Conservation (phyloP, 176 grass and related monocot species). For the Lolium perenne region DNA sequence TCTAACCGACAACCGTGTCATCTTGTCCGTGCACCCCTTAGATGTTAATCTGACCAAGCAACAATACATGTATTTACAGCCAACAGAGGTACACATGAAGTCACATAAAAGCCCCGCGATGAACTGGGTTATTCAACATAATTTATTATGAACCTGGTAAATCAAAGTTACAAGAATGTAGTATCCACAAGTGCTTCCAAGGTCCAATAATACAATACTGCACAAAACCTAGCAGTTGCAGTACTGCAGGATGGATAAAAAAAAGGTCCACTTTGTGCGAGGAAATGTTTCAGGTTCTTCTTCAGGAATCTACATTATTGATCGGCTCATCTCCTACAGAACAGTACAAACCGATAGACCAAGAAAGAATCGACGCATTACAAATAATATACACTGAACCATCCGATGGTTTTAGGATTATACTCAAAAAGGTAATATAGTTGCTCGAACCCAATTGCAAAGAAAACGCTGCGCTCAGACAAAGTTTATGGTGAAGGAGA, state of each 20-base stretch:
- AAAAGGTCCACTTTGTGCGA: background rate
- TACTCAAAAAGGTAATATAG: constrained; percentile 24
- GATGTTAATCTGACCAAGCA: background rate
- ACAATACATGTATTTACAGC: background rate
- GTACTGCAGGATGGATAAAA: background rate
- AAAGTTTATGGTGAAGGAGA: constrained; percentile 94
- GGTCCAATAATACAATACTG: constrained; percentile 24
- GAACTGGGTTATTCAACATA: background rate
- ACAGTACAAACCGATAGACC: constrained; percentile 29
- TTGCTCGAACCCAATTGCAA: background rate
- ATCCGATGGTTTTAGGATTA: constrained; percentile 15
- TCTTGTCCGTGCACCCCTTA: too few species aligned
- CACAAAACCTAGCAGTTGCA: background rate
- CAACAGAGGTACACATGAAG: background rate
- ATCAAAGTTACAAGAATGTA: constrained; percentile 16
- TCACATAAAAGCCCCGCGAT: background rate
- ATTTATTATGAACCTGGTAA: constrained; percentile 31
- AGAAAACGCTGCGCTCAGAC: constrained; percentile 43
- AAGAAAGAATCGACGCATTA: constrained; percentile 44
- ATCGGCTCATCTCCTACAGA: constrained; percentile 41
- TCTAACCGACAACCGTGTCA: background rate
- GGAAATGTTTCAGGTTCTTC: constrained; percentile 28
- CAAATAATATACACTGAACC: constrained; percentile 58
- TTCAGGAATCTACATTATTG: constrained; percentile 54
- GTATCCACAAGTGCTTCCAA: constrained; percentile 37